phyloP scores from a whole-genome alignment of 1,284 basidiomycete species.

The Coniophora puteana region DNA sequence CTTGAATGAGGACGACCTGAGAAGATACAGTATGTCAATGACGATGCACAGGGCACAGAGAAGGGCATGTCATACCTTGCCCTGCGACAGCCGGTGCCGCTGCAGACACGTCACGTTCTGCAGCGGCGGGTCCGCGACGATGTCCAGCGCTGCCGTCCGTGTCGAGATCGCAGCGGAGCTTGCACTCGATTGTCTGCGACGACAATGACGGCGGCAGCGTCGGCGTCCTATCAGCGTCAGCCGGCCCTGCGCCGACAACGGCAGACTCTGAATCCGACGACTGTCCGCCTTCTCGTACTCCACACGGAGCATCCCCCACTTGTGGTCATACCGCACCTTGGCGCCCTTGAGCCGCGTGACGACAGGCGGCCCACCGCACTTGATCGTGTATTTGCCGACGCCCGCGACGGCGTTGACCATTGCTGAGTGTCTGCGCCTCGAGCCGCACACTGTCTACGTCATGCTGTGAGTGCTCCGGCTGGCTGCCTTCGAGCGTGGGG shows the following conservation, averaged over 20 bases:
- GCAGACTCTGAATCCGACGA: constrained; percentile 41
- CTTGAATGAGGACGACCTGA: constrained; percentile 82
- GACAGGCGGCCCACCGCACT: constrained; percentile 90
- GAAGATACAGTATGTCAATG: no score
- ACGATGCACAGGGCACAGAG: no score
- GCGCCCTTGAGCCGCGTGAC: constrained; percentile 84
- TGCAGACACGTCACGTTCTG: constrained; percentile 80
- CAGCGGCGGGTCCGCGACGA: constrained; percentile 94
- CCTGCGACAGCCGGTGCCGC: constrained; percentile 82
- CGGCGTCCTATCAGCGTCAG: constrained; percentile 19
- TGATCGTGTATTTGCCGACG: constrained; percentile 93
- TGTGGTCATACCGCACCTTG: constrained; percentile 83
- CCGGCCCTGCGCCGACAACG: constrained; percentile 11
- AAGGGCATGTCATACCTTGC: no score
- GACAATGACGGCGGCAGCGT: constrained; percentile 8
- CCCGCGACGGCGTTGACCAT: constrained; percentile 88
- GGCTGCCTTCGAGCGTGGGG: no score
- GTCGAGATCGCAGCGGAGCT: constrained; percentile 92
- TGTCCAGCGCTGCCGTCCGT: constrained; percentile 85
- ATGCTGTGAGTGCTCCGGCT: no score
- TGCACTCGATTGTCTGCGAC: constrained; percentile 78
- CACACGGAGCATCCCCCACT: constrained; percentile 77
- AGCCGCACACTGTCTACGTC: no score
- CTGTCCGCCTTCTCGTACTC: constrained; percentile 77
- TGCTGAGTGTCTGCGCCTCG: no score